phyloP scores from a whole-genome alignment of 257 asterid species.

The Fraxinus quadrangulata region DNA sequence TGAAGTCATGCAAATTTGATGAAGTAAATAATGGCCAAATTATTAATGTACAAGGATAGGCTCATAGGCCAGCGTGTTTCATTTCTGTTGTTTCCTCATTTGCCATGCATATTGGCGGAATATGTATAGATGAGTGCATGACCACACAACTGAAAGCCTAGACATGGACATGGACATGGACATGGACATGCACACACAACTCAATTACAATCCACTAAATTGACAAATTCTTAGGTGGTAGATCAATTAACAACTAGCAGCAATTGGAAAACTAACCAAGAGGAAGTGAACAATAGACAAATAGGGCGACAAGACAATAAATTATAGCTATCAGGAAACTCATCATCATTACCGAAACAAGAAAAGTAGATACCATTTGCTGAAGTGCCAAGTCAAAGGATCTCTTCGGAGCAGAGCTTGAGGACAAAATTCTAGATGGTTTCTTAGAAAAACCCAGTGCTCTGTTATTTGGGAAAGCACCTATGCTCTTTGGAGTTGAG shows the following conservation, averaged over 20 bases:
- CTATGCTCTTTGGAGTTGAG: constrained; percentile 54
- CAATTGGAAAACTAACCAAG: constrained; percentile 10
- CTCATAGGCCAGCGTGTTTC: constrained; percentile 9
- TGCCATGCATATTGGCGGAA: background rate
- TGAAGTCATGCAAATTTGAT: background rate
- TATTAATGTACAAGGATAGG: background rate
- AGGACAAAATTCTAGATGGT: constrained; percentile 52
- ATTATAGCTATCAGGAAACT: constrained; percentile 11
- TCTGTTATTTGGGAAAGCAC: constrained; percentile 49
- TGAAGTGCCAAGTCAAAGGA: constrained; percentile 82
- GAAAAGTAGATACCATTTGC: constrained; percentile 64
- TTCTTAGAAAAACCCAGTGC: constrained; percentile 60
- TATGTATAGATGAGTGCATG: background rate
- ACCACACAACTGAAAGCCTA: constrained; percentile 6
- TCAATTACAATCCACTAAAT: background rate
- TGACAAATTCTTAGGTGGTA: constrained; percentile 8
- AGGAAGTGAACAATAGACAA: constrained; percentile 21
- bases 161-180: background rate
- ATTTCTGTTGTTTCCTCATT: background rate
- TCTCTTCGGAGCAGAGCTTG: constrained; percentile 88
- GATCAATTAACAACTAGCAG: constrained; percentile 19
- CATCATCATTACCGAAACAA: constrained; percentile 18
- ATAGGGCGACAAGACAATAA: constrained; percentile 6
- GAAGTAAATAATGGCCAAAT: constrained; percentile 13
- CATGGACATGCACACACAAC: constrained; percentile 1